A percentile compares a stretch with the other conserved stretches of the same genome.
Evolutionary conservation across 129 eudicot genomes (phyloP).

Genomic region (Scalesia atractyloides): DNA sequence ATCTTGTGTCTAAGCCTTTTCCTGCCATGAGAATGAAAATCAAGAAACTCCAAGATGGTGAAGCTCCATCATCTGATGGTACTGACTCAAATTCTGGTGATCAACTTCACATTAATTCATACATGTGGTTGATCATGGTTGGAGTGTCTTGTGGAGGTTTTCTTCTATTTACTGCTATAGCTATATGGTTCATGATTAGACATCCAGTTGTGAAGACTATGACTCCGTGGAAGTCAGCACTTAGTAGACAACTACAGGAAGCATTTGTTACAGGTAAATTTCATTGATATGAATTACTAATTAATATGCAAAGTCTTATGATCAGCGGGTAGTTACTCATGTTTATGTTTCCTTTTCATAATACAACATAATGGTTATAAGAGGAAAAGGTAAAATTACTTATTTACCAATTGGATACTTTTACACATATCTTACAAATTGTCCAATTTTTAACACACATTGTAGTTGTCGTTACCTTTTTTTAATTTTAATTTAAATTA

Average conservation of each 20-base stretch:
- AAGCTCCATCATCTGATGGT: slow-evolving; percentile 22
- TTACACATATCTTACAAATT: neutral
- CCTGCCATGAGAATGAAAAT: slow-evolving; percentile 43
- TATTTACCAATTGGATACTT: too few relatives aligned
- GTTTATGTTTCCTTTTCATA: neutral
- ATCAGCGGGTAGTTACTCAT: neutral
- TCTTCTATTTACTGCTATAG: slow-evolving; percentile 34
- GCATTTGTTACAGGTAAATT: slow-evolving; percentile 73
- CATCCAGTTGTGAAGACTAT: slow-evolving; percentile 48
- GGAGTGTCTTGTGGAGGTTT: slow-evolving; percentile 44
- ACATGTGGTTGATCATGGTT: slow-evolving; percentile 45
- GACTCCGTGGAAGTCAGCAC: slow-evolving; percentile 64
- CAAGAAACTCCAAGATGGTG: slow-evolving; percentile 17
- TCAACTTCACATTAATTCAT: slow-evolving; percentile 25
- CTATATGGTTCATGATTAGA: slow-evolving; percentile 39
- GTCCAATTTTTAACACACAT: too few relatives aligned
- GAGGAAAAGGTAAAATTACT: too few relatives aligned
- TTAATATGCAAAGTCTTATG: neutral
- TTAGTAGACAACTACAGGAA: slow-evolving; percentile 78
- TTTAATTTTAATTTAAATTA: too few relatives aligned
- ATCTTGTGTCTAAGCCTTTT: slow-evolving; percentile 49
- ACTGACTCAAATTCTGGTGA: neutral
- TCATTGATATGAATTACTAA: neutral
- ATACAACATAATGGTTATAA: too few relatives aligned
- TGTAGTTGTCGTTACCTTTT: too few relatives aligned